Evolutionary conservation across 129 eudicot genomes (phyloP), one percentile per base, ranked within the genome.

Genomic region (Flaveria sonorensis): DNA sequence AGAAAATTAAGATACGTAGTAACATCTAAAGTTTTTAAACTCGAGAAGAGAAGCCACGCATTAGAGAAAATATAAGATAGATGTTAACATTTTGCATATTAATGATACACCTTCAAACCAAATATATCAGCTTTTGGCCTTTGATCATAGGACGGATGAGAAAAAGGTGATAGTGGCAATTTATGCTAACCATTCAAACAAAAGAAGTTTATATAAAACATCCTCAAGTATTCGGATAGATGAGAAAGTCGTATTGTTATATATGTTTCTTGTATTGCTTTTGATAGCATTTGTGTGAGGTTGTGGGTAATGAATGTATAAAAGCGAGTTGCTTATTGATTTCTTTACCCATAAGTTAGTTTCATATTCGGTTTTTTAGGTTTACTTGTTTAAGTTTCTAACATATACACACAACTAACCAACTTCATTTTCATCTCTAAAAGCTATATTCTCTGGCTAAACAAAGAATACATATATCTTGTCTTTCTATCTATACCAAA

Each of bases 301-400:
- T 56, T 68, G 70, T 24, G 82, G 61, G 21, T 67, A 43, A 78
- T 19, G 76, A 69, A 57, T 78, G 28, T 23, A 67, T 15, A 66
- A 21, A 39, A 39, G 68, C 32, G 5, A 45, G 68, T 61, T 61
- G 68, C 68, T 13, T 24, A 12, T 61, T 61, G 68, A 24, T 61
- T 24, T 61, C 0, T 61, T 24, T 61, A 14, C 16, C n/a, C 26
- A 61, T 12, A 61, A 26, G 24, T 26, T 28, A 61, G 40, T 12
- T 26, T 61, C 14, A 56, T 20, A 56, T 56, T 61, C 8, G 0
- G 18, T 21, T 61, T 61, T 28, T 61, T 39, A 61, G 26, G 39
- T 24, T 26, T 61, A 61, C 18, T 15, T 12, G 10, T 24, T 57
- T 4, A 14, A 57, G 21, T 57, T 57, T 57, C 32, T 57, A 57